Evolutionary conservation across 352 stramenopile species (phyloP).

Genomic region (Halophytophthora polymorphica): DNA sequence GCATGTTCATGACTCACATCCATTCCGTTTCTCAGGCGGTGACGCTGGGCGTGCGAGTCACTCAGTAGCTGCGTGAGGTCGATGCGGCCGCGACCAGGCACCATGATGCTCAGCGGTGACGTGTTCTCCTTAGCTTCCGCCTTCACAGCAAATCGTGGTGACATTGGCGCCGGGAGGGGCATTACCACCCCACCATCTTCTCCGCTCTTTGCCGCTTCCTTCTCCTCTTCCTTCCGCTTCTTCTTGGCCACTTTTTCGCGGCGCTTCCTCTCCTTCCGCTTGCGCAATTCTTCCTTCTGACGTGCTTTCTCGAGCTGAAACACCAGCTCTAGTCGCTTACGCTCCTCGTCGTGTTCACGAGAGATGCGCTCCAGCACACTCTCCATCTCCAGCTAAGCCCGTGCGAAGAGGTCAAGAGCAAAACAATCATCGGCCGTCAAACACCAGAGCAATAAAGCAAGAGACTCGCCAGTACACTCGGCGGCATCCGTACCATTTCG

Average conservation of each 20-base stretch:
- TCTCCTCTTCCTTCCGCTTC: slow-evolving; percentile 32
- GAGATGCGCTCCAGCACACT: slow-evolving; percentile 61
- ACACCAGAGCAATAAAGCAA: no score
- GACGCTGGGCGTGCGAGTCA: slow-evolving; percentile 39
- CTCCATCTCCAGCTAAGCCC: slow-evolving; percentile 52
- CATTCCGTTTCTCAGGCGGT: slow-evolving; percentile 33
- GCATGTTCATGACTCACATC: slow-evolving; percentile 25
- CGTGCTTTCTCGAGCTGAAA: slow-evolving; percentile 66
- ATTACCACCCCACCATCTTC: slow-evolving; percentile 4
- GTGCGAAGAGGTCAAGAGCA: neutral
- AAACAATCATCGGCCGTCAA: neutral
- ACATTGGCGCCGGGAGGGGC: slow-evolving; percentile 13
- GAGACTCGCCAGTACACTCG: no score
- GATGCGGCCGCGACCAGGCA: slow-evolving; percentile 47
- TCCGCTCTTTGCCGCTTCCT: neutral
- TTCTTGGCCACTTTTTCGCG: slow-evolving; percentile 46
- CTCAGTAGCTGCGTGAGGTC: slow-evolving; percentile 51
- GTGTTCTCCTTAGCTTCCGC: slow-evolving; percentile 29
- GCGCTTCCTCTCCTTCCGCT: slow-evolving; percentile 66
- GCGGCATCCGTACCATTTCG: slow-evolving; percentile 18
- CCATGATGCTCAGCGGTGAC: slow-evolving; percentile 22
- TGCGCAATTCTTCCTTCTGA: slow-evolving; percentile 62
- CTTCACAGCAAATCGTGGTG: slow-evolving; percentile 16
- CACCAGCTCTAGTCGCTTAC: slow-evolving; percentile 52
- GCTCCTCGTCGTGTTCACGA: slow-evolving; percentile 60